A percentile compares a stretch with the other conserved stretches of the same genome.
phyloP scores from a whole-genome alignment of 2,329 filamentous ascomycete species.

The Curvularia spicifera region DNA sequence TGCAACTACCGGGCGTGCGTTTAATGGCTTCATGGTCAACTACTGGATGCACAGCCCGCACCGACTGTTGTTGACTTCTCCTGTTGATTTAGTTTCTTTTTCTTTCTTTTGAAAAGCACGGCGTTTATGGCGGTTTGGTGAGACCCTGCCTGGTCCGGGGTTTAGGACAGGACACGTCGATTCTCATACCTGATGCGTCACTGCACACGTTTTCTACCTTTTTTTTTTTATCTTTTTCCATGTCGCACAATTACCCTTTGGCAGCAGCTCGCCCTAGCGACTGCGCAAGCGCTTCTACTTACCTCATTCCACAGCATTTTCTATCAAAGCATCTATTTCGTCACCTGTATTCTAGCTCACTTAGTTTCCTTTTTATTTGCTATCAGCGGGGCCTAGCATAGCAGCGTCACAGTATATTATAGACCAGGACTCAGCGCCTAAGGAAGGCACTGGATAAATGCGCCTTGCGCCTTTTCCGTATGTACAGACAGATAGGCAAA shows the following conservation, averaged over 20 bases:
- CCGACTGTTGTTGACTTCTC: slow-evolving; percentile 13
- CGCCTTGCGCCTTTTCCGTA: slow-evolving; percentile 4
- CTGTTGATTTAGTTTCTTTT: slow-evolving; percentile 16
- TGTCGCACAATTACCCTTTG: slow-evolving; percentile 18
- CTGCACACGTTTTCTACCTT: slow-evolving; percentile 13
- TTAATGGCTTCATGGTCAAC: slow-evolving; percentile 5
- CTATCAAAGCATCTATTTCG: slow-evolving; percentile 18
- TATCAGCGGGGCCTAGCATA: slow-evolving; percentile 16
- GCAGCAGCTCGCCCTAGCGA: slow-evolving; percentile 21
- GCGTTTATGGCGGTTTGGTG: slow-evolving; percentile 21
- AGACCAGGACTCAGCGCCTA: slow-evolving; percentile 12
- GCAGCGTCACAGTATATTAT: slow-evolving; percentile 11
- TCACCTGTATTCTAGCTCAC: slow-evolving; percentile 17
- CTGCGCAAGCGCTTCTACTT: slow-evolving; percentile 33
- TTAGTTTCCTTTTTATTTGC: slow-evolving; percentile 26
- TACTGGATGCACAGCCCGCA: slow-evolving; percentile 11
- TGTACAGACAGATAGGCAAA: slow-evolving; percentile 19
- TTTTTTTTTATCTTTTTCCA: slow-evolving; percentile 2
- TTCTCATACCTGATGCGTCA: slow-evolving; percentile 12
- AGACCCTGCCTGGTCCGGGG: slow-evolving; percentile 5
- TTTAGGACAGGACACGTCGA: slow-evolving; percentile 9
- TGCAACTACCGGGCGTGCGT: slow-evolving; percentile 24
- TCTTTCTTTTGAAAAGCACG: slow-evolving; percentile 29
- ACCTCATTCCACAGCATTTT: slow-evolving; percentile 25
- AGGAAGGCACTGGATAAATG: slow-evolving; percentile 14